Evolutionary conservation across 1,139 yeast genomes (phyloP), one percentile per base, ranked within the genome.

Genomic region (Hyphopichia pseudoburtonii): DNA sequence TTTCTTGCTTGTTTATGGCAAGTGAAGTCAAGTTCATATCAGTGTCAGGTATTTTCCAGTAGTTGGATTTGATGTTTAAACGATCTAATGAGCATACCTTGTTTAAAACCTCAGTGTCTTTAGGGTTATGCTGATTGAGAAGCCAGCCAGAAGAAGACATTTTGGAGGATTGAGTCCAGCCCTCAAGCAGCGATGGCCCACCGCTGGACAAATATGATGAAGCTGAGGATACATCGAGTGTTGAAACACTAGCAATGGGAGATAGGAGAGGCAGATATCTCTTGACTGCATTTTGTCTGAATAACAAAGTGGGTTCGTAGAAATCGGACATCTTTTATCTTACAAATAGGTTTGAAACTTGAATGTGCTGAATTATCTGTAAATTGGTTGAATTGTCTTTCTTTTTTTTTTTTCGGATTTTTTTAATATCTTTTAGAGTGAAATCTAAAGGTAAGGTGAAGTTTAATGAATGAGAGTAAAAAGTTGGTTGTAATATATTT

Each of bases 1-100:
- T 37, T 29, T 47, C 47, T 16, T 40, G 40, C 10, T 41, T 41
- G 21, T 45, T 52, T 5, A 57, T 53, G n/a, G 60, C 54, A 44
- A 86, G 60, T 0, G 85, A 66, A 0, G 88, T 82, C 38, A 86
- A 64, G 46, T 78, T 76, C 53, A 71, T 63, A 31, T 71, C 61
- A 24, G 64, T 59, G 51, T 83, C 88, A 3, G 88, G 87, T 5
- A 68, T 84, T 46, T 73, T 76, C 95, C 94, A 86, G 58, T 85
- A 85, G 54, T 70, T 76, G 11, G 84, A 78, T 40, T 73, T 72
- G 35, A 79, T 66, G 42, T 71, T 73, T 34, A 67, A 46, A 29
- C 71, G 52, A 46, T 70, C 62, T 22, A 66, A 58, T 1, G 73
- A 57, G 44, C 77, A 71, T 1, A 75, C 60, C 47, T 73, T 70